phyloP scores from a whole-genome alignment of 768 basidiomycete genomes.

The Chiua virens region DNA sequence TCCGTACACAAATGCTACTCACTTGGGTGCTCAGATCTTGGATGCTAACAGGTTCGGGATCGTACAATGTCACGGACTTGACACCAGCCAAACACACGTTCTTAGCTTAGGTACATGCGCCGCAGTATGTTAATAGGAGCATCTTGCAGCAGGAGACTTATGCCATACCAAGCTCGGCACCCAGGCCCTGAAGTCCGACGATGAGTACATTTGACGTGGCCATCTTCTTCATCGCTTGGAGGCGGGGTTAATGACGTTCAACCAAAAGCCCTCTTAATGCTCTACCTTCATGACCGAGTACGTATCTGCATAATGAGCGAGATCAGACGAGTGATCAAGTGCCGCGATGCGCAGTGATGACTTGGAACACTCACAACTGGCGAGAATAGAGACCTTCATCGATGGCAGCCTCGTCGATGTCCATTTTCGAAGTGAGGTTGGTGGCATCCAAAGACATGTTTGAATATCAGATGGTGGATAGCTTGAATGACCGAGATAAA shows the following conservation, averaged over 20 bases:
- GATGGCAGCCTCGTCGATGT: conserved; percentile 83
- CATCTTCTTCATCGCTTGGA: conserved; percentile 98
- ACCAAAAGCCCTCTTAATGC: background rate
- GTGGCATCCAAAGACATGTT: conserved; percentile 36
- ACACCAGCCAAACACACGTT: conserved; percentile 94
- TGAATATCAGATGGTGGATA: conserved; percentile 1
- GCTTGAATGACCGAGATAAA: background rate
- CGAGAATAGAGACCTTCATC: conserved; percentile 94
- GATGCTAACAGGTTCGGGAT: conserved; percentile 85
- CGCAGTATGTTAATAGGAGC: conserved; percentile 6
- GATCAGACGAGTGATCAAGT: conserved; percentile 17
- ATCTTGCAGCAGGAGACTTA: conserved; percentile 1
- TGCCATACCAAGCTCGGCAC: conserved; percentile 86
- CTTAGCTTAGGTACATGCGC: conserved; percentile 58
- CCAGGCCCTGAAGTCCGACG: conserved; percentile 88
- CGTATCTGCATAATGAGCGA: conserved; percentile 59
- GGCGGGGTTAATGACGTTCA: conserved; percentile 16
- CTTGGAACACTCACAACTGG: conserved; percentile 66
- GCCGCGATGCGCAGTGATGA: conserved; percentile 12
- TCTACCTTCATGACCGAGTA: conserved; percentile 92
- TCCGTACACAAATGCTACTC: conserved; percentile 21
- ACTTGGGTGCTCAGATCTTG: conserved; percentile 94
- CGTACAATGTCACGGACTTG: conserved; percentile 94
- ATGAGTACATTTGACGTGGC: conserved; percentile 93
- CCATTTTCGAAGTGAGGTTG: conserved; percentile 58